Base-by-base conservation (phyloP, 2,329 filamentous ascomycete species). In the Fonsecaea monophora region DNA sequence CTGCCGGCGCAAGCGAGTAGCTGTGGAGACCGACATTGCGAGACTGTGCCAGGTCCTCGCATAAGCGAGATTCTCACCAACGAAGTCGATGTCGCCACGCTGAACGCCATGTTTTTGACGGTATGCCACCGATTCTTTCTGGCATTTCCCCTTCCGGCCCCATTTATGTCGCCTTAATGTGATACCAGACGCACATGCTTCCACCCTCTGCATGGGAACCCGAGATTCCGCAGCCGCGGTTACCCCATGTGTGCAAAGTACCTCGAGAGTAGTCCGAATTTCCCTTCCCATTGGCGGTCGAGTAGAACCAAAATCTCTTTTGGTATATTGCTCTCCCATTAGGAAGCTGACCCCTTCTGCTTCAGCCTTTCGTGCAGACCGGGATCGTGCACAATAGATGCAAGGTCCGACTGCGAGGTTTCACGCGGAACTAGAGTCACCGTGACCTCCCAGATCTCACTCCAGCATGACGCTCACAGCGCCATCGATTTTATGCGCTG, bases 221-320 rank as follows among this genome's bases (percentile, higher is more conserved):
- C 57, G 57, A 50, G 18, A 50, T 48, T 60, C 57, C 57, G 57
- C 57, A 60, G 53, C 57, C 40, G 25, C 45, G 40, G 15, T 50
- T 60, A 48, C 40, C 57, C 57, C 30, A 15, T 50, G 40, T 30
- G 40, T 50, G 30, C 30, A 15, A 30, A n/a, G 21, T 60, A 15
- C 13, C 57, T 34, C 30, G 25, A 50, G n/a, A 18, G 7, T 9
- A 42, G 10, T 35, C 53, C 34, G 30, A 15, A n/a, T 10, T 35
- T n/a, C 53, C 53, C 30, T 34, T 55, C 30, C 30, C 21, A 34
- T 55, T 37, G 30, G 53, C n/a, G 53, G 30, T 6, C 4, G 13
- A 50, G 25, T 25, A 13, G 45, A 13, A 21, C 35, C 1, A 35
- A 55, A 6, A 30, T 55, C 53, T 25, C 15, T 21, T 50, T 25